A percentile compares a stretch with the other conserved stretches of the same genome.
Conservation (phyloP, 2,329 filamentous ascomycete species). For the Rutstroemia sydowiana region DNA sequence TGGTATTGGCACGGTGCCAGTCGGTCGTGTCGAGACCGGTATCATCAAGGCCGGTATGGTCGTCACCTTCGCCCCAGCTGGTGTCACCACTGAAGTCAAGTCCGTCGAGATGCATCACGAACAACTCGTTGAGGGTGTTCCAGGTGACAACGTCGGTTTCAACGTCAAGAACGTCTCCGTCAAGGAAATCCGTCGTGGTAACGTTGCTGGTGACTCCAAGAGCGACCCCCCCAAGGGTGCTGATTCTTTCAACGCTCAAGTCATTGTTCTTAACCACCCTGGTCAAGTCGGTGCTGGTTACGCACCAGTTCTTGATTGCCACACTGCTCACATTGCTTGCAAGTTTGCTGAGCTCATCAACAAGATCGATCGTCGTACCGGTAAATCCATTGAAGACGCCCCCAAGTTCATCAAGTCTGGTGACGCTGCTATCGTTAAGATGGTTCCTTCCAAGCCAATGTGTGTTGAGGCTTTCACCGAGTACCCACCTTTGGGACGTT, state of each 20-base stretch:
- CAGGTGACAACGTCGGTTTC: conserved; percentile 99
- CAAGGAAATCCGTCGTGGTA: conserved; percentile 99
- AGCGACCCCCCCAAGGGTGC: conserved; percentile 88
- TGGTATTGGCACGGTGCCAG: conserved; percentile 98
- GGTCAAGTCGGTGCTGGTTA: conserved; percentile 99
- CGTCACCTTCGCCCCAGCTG: conserved; percentile 96
- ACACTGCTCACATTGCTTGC: conserved; percentile 99
- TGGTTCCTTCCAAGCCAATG: conserved; percentile 99
- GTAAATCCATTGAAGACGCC: conserved; percentile 83
- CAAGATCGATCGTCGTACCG: conserved; percentile 99
- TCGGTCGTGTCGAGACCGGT: conserved; percentile 99
- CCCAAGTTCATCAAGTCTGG: conserved; percentile 99
- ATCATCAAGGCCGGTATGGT: conserved; percentile 85
- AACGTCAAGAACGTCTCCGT: conserved; percentile 99
- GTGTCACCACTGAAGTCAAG: conserved; percentile 99
- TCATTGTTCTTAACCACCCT: conserved; percentile 99
- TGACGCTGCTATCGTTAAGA: conserved; percentile 99
- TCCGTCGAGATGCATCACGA: conserved; percentile 99
- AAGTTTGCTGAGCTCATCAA: conserved; percentile 99
- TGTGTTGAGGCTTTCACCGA: conserved; percentile 99
- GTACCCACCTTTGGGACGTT: conserved; percentile 98
- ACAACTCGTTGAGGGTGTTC: conserved; percentile 89
- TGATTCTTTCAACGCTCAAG: conserved; percentile 98
- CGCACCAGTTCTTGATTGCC: conserved; percentile 98
- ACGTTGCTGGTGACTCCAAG: conserved; percentile 99